Conservation (phyloP, 495 filamentous ascomycete species). For the Gamarada debralockiae region DNA sequence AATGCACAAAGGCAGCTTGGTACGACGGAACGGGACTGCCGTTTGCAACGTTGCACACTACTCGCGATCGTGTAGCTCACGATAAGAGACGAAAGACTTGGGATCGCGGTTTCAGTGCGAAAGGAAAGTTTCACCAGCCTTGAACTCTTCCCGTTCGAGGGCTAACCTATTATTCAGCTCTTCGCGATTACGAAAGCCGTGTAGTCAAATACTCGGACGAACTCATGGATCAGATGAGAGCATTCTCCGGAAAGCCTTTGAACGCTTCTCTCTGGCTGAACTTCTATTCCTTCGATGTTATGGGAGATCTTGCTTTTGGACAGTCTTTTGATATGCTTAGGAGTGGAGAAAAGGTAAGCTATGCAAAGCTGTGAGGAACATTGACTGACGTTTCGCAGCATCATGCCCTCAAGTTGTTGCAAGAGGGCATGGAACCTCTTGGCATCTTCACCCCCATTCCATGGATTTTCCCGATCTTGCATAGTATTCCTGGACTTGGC, state of each 20-base stretch:
- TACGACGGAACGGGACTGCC: slow-evolving; percentile 39
- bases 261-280: slow-evolving; percentile 29
- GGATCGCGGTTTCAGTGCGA: slow-evolving; percentile 30
- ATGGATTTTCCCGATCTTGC: slow-evolving; percentile 32
- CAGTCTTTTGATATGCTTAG: slow-evolving; percentile 17
- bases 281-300: slow-evolving; percentile 37
- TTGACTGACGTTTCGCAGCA: background rate
- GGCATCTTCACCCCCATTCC: slow-evolving; percentile 32
- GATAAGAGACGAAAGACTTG: slow-evolving; percentile 31
- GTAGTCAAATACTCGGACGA: slow-evolving; percentile 26
- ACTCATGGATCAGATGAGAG: slow-evolving; percentile 24
- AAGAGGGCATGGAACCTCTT: slow-evolving; percentile 30
- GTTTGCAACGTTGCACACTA: slow-evolving; percentile 33
- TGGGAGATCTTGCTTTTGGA: slow-evolving; percentile 34
- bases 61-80: slow-evolving; percentile 29
- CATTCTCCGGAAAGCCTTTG: slow-evolving; percentile 12
- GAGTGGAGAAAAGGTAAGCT: background rate
- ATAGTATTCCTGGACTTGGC: background rate
- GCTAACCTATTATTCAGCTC: slow-evolving; percentile 6
- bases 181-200: slow-evolving; percentile 19
- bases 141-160: too few relatives aligned
- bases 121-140: slow-evolving; percentile 4
- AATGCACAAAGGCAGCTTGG: slow-evolving; percentile 38
- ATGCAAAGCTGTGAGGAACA: too few relatives aligned
- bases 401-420: slow-evolving; percentile 28